A percentile compares a stretch with the other conserved stretches of the same genome.
Conservation (phyloP, 305 asterid genomes). For the Rubia balearica region DNA sequence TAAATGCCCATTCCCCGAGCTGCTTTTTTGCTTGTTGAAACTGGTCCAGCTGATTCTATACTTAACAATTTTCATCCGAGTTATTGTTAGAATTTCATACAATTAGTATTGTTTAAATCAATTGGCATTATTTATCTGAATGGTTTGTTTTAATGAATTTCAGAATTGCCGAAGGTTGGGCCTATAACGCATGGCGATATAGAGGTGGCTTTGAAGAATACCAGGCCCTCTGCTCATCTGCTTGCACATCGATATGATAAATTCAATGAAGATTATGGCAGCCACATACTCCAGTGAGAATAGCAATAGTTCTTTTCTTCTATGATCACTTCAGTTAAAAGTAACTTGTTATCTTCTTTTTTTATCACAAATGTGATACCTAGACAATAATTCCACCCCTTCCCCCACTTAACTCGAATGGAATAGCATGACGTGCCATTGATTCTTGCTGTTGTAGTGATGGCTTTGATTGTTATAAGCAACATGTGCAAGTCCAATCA, state of each 20-base stretch:
- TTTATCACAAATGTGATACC: no score
- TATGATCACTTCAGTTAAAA: neutral
- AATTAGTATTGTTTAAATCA: neutral
- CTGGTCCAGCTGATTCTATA: neutral
- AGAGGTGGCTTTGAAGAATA: constrained; percentile 75
- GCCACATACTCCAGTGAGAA: constrained; percentile 76
- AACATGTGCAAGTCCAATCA: no score
- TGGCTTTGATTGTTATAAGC: no score
- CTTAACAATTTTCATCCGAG: no score
- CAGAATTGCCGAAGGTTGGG: constrained; percentile 87
- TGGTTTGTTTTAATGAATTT: constrained; percentile 10
- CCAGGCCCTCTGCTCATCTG: constrained; percentile 95
- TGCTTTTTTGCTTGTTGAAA: no score
- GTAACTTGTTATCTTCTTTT: neutral
- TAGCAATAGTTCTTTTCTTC: neutral
- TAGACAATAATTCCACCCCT: no score
- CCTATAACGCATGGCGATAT: constrained; percentile 60
- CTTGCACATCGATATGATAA: constrained; percentile 72
- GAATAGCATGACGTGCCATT: no score
- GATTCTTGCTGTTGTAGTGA: no score
- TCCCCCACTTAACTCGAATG: no score
- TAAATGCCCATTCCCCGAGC: neutral
- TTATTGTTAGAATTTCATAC: neutral
- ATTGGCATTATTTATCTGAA: neutral
- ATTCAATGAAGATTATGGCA: constrained; percentile 88